phyloP scores from a whole-genome alignment of 2,329 filamentous ascomycete genomes.

The Capronia epimyces region DNA sequence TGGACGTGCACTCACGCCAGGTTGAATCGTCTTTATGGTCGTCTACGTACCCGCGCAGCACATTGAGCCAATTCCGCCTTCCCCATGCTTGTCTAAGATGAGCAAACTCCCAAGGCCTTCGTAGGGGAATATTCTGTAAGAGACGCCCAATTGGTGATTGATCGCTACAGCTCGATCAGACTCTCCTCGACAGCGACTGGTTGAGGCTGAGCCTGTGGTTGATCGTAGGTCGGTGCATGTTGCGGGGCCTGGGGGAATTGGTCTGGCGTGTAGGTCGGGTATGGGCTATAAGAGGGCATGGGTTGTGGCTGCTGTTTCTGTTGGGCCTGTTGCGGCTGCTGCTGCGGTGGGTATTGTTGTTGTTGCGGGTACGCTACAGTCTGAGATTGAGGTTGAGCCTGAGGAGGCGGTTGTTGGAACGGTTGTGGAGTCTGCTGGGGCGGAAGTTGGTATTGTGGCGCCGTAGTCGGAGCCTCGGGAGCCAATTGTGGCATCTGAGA shows the following conservation, averaged over 20 bases:
- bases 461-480: conserved; percentile 13
- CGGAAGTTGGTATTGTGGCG: conserved; percentile 16
- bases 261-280: conserved; percentile 53
- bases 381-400: conserved; percentile 11
- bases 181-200: conserved; percentile 62
- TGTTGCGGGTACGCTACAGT: conserved; percentile 31
- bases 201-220: conserved; percentile 37
- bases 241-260: conserved; percentile 62
- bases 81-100: neutral
- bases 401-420: conserved; percentile 10
- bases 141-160: neutral
- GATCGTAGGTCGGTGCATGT: conserved; percentile 36
- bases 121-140: neutral
- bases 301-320: conserved; percentile 33
- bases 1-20: too few species aligned
- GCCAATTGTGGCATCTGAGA: conserved; percentile 12
- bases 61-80: too few species aligned
- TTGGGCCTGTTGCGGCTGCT: conserved; percentile 44
- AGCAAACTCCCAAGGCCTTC: neutral
- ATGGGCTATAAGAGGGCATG: conserved; percentile 33
- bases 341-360: conserved; percentile 41
- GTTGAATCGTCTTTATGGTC: too few species aligned
- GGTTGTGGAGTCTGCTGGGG: conserved; percentile 12
- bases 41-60: too few species aligned
- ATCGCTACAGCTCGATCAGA: conserved; percentile 61